These are phyloP conservation scores for Eimeria zaria DNA, from an alignment of 169 alveolate genomes.

Conservation along the genomic window DNA sequence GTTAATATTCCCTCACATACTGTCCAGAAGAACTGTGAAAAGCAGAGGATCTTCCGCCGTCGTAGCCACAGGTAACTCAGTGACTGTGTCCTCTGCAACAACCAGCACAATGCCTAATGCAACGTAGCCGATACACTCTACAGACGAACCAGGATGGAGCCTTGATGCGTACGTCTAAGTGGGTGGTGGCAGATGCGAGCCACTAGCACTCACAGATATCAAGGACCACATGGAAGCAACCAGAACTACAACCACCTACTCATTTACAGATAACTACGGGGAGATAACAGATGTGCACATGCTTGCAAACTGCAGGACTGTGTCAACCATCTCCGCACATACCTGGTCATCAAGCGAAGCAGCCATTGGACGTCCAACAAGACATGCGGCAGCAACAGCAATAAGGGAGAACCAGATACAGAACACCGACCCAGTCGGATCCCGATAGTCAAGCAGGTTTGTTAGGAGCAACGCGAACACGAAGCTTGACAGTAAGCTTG, in stretches of 20 bases:
- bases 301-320: neutral
- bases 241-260: neutral
- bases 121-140: no score
- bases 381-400: conserved; percentile 43
- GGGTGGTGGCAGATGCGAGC: neutral
- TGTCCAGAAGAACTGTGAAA: conserved; percentile 48
- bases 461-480: conserved; percentile 48
- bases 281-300: neutral
- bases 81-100: conserved; percentile 45
- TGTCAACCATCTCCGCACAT: neutral
- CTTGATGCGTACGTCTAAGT: no score
- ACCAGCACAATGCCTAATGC: no score
- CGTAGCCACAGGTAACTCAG: conserved; percentile 56
- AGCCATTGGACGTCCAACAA: conserved; percentile 50
- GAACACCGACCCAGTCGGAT: conserved; percentile 35
- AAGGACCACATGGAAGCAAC: neutral
- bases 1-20: conserved; percentile 31
- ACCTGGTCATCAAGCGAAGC: conserved; percentile 58
- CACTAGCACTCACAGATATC: neutral
- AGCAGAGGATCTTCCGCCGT: conserved; percentile 63
- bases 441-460: conserved; percentile 34
- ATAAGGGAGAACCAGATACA: conserved; percentile 62
- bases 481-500: conserved; percentile 33
- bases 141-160: no score
- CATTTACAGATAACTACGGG: neutral